Conservation (phyloP, 208 protist genomes). For the Balamuthia mandrillaris region DNA sequence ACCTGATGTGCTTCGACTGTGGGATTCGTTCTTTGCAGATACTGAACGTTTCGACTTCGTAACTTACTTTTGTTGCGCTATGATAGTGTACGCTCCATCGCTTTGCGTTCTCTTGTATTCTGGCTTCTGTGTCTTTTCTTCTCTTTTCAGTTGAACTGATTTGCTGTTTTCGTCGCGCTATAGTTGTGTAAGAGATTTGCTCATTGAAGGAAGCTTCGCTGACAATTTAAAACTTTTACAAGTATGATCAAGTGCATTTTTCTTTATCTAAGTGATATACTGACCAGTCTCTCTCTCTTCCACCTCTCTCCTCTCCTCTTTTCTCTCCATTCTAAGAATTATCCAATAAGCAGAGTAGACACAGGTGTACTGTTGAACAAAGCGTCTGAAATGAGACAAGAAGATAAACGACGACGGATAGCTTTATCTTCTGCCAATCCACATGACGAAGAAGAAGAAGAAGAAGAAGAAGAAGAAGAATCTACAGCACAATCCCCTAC, state of each 20-base stretch:
- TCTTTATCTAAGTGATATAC: slow-evolving; percentile 25
- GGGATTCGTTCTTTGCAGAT: slow-evolving; percentile 77
- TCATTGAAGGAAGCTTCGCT: slow-evolving; percentile 50
- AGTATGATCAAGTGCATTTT: slow-evolving; percentile 31
- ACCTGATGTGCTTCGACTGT: slow-evolving; percentile 73
- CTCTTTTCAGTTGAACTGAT: background rate
- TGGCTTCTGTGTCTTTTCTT: background rate
- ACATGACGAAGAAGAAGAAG: too few species aligned
- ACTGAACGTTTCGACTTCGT: slow-evolving; percentile 62
- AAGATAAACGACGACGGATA: too few species aligned
- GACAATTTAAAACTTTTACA: slow-evolving; percentile 60
- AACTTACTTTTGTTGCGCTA: slow-evolving; percentile 62
- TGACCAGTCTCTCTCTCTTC: too few species aligned
- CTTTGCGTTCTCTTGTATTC: too few species aligned
- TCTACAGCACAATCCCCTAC: too few species aligned
- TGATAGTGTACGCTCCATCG: slow-evolving; percentile 65
- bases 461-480: too few species aligned
- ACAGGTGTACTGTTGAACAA: too few species aligned
- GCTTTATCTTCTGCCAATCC: too few species aligned
- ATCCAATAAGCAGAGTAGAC: too few species aligned
- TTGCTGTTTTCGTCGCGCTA: background rate
- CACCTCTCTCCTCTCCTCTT: too few species aligned
- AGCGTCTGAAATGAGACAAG: too few species aligned
- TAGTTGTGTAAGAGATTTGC: slow-evolving; percentile 43
- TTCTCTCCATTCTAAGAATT: too few species aligned